Conservation (phyloP, 2,329 filamentous ascomycete genomes). For the Zasmidium cellare region DNA sequence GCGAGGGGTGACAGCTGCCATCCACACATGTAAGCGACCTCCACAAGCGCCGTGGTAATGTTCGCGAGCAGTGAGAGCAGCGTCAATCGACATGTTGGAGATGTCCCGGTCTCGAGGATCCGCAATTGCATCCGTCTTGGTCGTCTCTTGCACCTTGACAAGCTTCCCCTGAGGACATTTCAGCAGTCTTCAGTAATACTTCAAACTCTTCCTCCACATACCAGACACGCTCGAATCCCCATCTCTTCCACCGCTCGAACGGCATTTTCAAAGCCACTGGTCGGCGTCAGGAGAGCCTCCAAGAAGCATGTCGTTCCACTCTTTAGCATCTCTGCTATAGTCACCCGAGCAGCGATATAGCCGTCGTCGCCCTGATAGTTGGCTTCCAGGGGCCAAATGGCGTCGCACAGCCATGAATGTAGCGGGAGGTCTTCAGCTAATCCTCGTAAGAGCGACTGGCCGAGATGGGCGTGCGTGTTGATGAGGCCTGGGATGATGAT, state of each 20-base stretch:
- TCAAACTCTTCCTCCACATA: not conserved
- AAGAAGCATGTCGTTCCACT: conserved; percentile 54
- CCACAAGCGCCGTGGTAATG: not conserved
- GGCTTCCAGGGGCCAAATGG: conserved; percentile 51
- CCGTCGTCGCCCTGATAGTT: conserved; percentile 49
- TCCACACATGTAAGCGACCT: conserved; percentile 4
- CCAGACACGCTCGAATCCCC: conserved; percentile 46
- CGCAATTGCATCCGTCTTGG: conserved; percentile 1
- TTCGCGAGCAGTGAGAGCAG: not conserved
- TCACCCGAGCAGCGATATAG: conserved; percentile 50
- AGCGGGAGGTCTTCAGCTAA: conserved; percentile 51
- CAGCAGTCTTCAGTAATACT: not conserved
- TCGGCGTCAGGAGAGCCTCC: conserved; percentile 53
- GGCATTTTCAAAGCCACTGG: conserved; percentile 49
- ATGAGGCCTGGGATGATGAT: conserved; percentile 53
- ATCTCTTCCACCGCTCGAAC: conserved; percentile 45
- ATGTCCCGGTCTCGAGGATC: conserved; percentile 7
- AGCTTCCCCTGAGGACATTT: conserved; percentile 36
- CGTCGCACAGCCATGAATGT: conserved; percentile 53
- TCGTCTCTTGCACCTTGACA: conserved; percentile 41
- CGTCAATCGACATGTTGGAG: conserved; percentile 1
- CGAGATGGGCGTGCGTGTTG: conserved; percentile 53
- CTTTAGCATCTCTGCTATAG: conserved; percentile 53
- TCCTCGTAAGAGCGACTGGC: conserved; percentile 51
- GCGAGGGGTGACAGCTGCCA: conserved; percentile 5